Base-by-base conservation (phyloP, 1,284 basidiomycete species). In the Microbotryum lychnidis-dioicae region DNA sequence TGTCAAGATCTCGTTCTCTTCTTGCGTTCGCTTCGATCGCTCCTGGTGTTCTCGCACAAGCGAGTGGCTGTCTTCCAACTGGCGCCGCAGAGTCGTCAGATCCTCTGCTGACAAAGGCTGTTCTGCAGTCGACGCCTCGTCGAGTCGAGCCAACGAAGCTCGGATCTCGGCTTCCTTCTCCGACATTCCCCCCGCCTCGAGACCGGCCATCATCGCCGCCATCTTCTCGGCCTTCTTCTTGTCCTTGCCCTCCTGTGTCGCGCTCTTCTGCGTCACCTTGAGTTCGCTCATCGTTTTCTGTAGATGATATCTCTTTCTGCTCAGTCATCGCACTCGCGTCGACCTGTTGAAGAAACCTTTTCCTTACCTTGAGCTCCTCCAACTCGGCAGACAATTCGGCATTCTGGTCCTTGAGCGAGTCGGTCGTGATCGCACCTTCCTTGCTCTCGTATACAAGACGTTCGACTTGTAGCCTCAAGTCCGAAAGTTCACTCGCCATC, bases 191-290 rank as follows among this genome's bases (percentile, higher is more conserved):
- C 87, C 88, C 79, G 87, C 84, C 78, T 93, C 93, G 72, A 98
- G 96, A 77, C 96, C 94, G 65, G 93, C 91, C 93, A 99, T 97
- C 91, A 99, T 96, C 69, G 94, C 81, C n/a, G 90, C 92, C 87
- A 99, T 91, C 82, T 96, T 96, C 79, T 97, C 94, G 72, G 96
- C 92, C 78, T 97, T 98, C 76, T 91, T 86, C 80, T 91, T 94
- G 80, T 98, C 94, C 79, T 96, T 97, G 74, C 94, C 94, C 75
- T 97, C 94, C 27, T 84, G 83, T 37, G 85, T 85, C 16, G 85
- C 81, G 70, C 93, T 90, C 79, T 89, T 91, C 76, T 92, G 88
- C 33, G 84, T 82, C 29, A 73, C 66, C 60, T 87, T 90, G 70
- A 92, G 78, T 57, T 91, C 89, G 31, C 83, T 79, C 63, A 93